phyloP scores from a whole-genome alignment of 1,139 yeast species.

The Diutina ranongensis region DNA sequence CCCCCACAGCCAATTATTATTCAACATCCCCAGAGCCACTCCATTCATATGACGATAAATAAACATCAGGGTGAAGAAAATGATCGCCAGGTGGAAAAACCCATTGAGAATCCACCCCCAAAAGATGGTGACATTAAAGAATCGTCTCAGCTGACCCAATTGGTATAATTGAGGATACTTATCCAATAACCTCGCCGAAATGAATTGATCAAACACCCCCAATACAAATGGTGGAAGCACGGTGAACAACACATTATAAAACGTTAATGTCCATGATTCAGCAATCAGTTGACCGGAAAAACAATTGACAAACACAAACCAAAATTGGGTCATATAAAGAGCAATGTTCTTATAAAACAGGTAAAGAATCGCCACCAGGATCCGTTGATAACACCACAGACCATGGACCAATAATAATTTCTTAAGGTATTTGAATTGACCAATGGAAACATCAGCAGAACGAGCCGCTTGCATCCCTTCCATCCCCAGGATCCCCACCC shows the following conservation, averaged over 20 bases:
- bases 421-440: conserved; percentile 80
- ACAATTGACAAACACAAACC: conserved; percentile 90
- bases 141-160: conserved; percentile 78
- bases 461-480: conserved; percentile 99
- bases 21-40: conserved; percentile 56
- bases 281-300: conserved; percentile 93
- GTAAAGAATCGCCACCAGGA: conserved; percentile 82
- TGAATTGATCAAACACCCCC: conserved; percentile 95
- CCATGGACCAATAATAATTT: conserved; percentile 89
- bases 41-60: conserved; percentile 63
- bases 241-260: conserved; percentile 91
- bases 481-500: conserved; percentile 97
- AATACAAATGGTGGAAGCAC: conserved; percentile 92
- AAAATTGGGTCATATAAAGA: conserved; percentile 93
- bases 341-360: conserved; percentile 95
- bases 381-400: conserved; percentile 93
- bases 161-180: conserved; percentile 89
- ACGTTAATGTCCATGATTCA: conserved; percentile 96
- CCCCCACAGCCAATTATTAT: conserved; percentile 95
- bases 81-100: conserved; percentile 82
- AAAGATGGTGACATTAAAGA: conserved; percentile 82
- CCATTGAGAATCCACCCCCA: conserved; percentile 98
- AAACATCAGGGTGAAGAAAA: conserved; percentile 61
- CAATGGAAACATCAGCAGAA: conserved; percentile 94
- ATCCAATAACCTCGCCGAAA: conserved; percentile 78